Base-by-base conservation (phyloP, 2,329 filamentous ascomycete species). In the Furcasterigmium furcatum region DNA sequence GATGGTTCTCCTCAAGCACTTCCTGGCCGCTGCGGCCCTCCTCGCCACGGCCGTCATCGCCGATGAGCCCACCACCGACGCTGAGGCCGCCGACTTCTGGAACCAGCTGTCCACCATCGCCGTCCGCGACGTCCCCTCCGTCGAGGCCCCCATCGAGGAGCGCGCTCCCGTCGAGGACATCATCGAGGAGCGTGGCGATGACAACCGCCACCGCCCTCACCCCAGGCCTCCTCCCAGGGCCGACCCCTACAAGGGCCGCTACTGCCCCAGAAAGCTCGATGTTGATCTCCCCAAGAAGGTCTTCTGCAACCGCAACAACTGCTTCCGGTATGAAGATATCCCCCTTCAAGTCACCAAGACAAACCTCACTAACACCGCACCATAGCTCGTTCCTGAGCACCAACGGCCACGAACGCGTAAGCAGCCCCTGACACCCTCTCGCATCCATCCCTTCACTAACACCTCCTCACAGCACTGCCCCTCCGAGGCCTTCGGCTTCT, bases 221-320 rank as follows among this genome's bases (percentile, higher is more conserved):
- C 34, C n/a, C 34, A 9, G 34, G n/a, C 34, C 34, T 8, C n/a
- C 34, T 10, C 16, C 13, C 9, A 14, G 19, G 25, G 14, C 6
- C 6, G 46, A 48, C 30, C 46, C 46, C 16, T 48, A 48, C 40
- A 29, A 30, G 34, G 29, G 36, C 35, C 36, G 22, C 21, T 20
- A 35, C 16, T 48, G 46, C 36, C 27, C 39, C 25, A 29, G n/a
- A 4, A 35, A 29, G 10, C 43, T 41, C 5, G 38, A 42, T 35
- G 35, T 41, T 21, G 16, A 41, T 8, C 43, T 44, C 10, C 46
- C 46, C 14, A 43, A 32, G 24, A 24, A 29, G 35, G 38, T 29
- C 21, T 43, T 22, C 25, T 48, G 46, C 46, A 40, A 48, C 40
- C 40, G 46, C 43, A 48, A 48, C 43, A 46, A 44, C 35, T 48